Percentiles rank a stretch among this genome's conserved stretches.
These are phyloP conservation scores for Bromus sterilis DNA, from an alignment of 176 grass and related monocot genomes.

Conservation along the genomic window DNA sequence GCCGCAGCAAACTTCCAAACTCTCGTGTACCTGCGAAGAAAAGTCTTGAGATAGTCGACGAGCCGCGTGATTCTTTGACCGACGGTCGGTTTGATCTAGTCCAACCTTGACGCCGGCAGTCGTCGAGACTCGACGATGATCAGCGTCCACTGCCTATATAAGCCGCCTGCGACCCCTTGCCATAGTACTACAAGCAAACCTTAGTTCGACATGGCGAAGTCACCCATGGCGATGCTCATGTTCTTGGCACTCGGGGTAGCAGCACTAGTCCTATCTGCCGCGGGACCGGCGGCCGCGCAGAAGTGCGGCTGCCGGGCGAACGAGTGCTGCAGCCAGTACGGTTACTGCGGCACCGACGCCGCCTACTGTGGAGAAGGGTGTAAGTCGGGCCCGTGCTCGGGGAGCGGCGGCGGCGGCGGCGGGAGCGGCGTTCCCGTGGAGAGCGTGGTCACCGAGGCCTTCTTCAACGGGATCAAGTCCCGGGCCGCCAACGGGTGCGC, in stretches of 20 bases:
- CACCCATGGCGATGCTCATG: not conserved
- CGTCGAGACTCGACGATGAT: not conserved
- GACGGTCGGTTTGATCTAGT: not conserved
- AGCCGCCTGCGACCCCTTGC: not conserved
- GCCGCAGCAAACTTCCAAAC: too few species aligned
- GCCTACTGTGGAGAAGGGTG: conserved; percentile 38
- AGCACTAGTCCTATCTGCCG: not conserved
- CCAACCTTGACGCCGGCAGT: not conserved
- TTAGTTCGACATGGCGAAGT: not conserved
- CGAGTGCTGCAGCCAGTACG: conserved; percentile 42
- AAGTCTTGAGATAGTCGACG: not conserved
- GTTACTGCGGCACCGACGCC: conserved; percentile 15
- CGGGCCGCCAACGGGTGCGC: conserved; percentile 30
- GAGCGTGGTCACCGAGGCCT: not conserved
- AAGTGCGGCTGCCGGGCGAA: conserved; percentile 24
- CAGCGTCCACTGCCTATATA: not conserved
- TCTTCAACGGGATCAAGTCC: conserved; percentile 50
- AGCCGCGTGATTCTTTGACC: not conserved
- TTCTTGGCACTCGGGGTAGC: not conserved
- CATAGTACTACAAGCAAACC: not conserved
- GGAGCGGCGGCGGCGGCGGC: not conserved
- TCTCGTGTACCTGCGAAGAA: not conserved
- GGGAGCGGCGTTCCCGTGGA: not conserved
- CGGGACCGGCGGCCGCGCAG: not conserved
- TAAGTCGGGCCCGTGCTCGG: conserved; percentile 18